Base-by-base conservation (phyloP, 2,329 filamentous ascomycete species). In the Sarocladiaceae sp. region DNA sequence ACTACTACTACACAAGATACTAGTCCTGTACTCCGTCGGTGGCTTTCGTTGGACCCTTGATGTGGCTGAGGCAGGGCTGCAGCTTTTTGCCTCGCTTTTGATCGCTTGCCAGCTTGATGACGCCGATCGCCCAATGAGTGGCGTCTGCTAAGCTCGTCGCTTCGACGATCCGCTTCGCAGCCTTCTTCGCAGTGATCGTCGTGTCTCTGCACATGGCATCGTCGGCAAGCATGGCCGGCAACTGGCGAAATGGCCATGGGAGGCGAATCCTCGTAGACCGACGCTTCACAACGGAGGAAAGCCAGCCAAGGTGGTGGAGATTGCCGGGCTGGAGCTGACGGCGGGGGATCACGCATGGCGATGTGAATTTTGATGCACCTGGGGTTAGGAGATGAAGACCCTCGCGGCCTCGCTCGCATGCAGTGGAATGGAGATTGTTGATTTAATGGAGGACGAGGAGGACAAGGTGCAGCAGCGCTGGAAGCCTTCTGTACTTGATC, bases 21-120 rank as follows among this genome's bases (percentile, higher is more conserved):
- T n/a, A n/a, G n/a, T n/a, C n/a, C n/a, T n/a, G n/a, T n/a, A n/a
- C n/a, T n/a, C n/a, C n/a, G n/a, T n/a, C n/a, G n/a, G n/a, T n/a
- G n/a, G n/a, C n/a, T n/a, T n/a, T n/a, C n/a, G n/a, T n/a, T n/a
- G 24, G 37, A 29, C 15, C 37, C 24, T 41, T 41, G 13, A 5
- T 41, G 37, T 41, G 37, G 37, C 37, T 41, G 37, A 41, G 23
- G 37, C 37, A 41, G 21, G 37, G 37, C 37, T 41, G 37, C 37
- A 27, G 23, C 37, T 29, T 41, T 29, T 27, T 24, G 21, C 34
- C 11, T n/a, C 37, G n/a, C 15, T 29, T 24, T 27, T n/a, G n/a
- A n/a, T n/a, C n/a, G n/a, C n/a, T n/a, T n/a, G n/a, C n/a, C n/a
- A n/a, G n/a, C n/a, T n/a, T n/a, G n/a, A n/a, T n/a, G n/a, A n/a